Evolutionary conservation across 768 basidiomycete genomes (phyloP).

Genomic region (Cyathus striatus): DNA sequence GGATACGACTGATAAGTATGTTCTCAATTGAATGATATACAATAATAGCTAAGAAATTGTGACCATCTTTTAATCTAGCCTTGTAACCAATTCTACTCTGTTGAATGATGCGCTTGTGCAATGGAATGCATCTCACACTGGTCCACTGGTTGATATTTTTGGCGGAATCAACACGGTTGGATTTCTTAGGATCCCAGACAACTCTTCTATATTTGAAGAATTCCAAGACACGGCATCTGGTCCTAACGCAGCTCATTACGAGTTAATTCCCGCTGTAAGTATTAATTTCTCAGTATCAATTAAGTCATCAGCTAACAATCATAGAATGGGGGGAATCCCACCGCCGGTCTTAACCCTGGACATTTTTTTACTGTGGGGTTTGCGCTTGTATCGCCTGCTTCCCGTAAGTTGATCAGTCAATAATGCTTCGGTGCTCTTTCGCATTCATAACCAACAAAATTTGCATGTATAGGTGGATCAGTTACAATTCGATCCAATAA

Average conservation of each 20-base stretch:
- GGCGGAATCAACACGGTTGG: slow-evolving; percentile 10
- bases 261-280: slow-evolving; percentile 17
- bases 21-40: too few relatives aligned
- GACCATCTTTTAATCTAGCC: background rate
- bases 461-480: background rate
- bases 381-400: background rate
- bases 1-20: too few relatives aligned
- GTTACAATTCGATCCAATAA: slow-evolving; percentile 1
- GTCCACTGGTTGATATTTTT: slow-evolving; percentile 12
- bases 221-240: slow-evolving; percentile 21
- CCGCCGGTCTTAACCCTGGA: background rate
- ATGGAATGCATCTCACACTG: slow-evolving; percentile 19
- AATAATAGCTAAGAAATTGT: too few relatives aligned
- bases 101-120: slow-evolving; percentile 9
- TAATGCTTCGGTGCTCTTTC: too few relatives aligned
- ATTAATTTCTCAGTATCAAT: background rate
- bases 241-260: slow-evolving; percentile 21
- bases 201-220: slow-evolving; percentile 10
- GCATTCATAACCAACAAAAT: background rate
- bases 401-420: background rate
- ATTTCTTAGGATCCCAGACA: slow-evolving; percentile 14
- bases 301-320: background rate
- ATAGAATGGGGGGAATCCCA: background rate
- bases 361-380: slow-evolving; percentile 1
- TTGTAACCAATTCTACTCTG: background rate